Evolutionary conservation across 2,329 filamentous ascomycete genomes (phyloP).

Genomic region (Chrysoporthe cubensis): DNA sequence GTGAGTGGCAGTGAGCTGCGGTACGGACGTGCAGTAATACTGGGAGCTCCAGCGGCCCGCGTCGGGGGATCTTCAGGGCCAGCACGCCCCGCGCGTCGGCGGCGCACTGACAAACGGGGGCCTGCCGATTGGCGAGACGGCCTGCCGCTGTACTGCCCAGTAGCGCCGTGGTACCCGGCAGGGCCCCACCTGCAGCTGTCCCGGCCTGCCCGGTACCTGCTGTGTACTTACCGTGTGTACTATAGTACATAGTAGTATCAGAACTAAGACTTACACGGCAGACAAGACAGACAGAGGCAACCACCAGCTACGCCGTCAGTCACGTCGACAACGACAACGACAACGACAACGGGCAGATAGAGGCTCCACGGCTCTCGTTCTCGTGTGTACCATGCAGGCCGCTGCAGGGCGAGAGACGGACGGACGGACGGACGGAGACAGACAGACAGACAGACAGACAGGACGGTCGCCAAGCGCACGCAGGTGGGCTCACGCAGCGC

Average conservation of each 20-base stretch:
- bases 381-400: background rate
- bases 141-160: background rate
- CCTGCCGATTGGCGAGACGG: conserved; percentile 22
- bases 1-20: no score
- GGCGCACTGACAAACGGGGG: conserved; percentile 11
- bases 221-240: no score
- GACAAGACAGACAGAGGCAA: no score
- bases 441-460: background rate
- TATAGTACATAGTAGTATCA: no score
- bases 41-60: background rate
- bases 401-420: background rate
- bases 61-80: conserved; percentile 1
- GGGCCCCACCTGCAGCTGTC: background rate
- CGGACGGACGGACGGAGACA: background rate
- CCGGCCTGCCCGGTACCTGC: no score
- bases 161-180: no score
- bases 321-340: no score
- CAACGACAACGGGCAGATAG: background rate
- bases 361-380: background rate
- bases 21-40: no score
- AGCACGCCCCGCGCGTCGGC: background rate
- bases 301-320: no score
- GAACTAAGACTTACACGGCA: no score
- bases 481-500: background rate
- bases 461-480: background rate